Base-by-base conservation (phyloP, 441 rosid genomes). In the Adansonia madagascariensis region DNA sequence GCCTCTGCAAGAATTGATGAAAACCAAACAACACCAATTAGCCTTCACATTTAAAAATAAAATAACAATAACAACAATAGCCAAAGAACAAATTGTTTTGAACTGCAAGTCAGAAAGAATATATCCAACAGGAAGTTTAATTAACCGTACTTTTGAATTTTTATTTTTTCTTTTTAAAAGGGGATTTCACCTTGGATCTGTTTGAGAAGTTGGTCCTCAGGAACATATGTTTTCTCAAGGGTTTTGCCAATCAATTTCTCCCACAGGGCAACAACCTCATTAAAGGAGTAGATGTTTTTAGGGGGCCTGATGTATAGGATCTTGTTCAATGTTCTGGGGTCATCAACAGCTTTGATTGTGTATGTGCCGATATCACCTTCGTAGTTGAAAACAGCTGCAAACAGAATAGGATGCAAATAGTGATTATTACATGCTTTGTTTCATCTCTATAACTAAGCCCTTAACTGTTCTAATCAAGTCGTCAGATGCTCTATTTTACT, bases 181-280 rank as follows among this genome's bases (percentile, higher is more conserved):
- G 22, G 41, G 18, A 22, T 73, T 44, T 60, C 24, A 44, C 18
- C 89, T 81, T 87, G 85, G 75, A 89, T 86, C 81, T 72, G 77
- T 80, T 85, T 86, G 31, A 89, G 86, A 59, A 89, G 27, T 79
- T 87, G 80, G 75, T 85, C 91, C 75, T 86, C 92, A 3, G 88
- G 59, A 7, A 88, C 72, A 65, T 86, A 64, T 43, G 53, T 77
- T 79, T 83, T 87, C 78, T 85, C 88, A 20, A 90, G 88, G 7
- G 86, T 80, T 75, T 88, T 86, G 14, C 89, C 89, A 6, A 88
- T 88, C 80, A 84, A 80, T 43, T 80, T 85, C 86, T 90, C 93
- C 93, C 93, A 90, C 8, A 88, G 24, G 35, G 87, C 70, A 12
- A 90, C 84, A 43, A 90, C 79, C 76, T 90, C 93, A 6, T 90